A percentile compares a stretch with the other conserved stretches of the same genome.
Conservation (phyloP, 441 rosid species). For the Raphanus hybrid region DNA sequence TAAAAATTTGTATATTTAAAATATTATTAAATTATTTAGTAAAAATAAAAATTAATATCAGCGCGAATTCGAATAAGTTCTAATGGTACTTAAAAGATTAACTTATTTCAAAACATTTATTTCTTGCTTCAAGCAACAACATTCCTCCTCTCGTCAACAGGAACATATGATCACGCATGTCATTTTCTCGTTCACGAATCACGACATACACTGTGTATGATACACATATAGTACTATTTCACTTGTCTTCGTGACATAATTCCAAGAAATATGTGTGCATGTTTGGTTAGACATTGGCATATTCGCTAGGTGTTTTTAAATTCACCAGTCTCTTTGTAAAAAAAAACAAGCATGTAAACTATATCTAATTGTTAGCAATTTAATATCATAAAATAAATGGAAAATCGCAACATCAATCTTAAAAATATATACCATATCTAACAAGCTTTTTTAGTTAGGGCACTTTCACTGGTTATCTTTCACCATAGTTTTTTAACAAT, state of each 20-base stretch:
- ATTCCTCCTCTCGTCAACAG: constrained; percentile 7
- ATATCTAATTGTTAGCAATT: not conserved
- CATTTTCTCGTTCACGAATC: not conserved
- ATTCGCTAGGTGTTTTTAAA: not conserved
- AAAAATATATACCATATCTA: not conserved
- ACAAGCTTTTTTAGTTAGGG: not conserved
- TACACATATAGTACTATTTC: not conserved
- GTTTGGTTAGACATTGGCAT: not conserved
- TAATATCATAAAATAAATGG: not conserved
- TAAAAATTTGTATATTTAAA: too few relatives aligned
- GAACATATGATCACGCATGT: constrained; percentile 25
- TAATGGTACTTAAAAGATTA: not conserved
- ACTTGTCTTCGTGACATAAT: not conserved
- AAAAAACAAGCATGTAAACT: not conserved
- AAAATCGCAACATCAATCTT: too few relatives aligned
- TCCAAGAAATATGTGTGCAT: not conserved
- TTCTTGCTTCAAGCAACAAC: not conserved
- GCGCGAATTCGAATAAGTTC: too few relatives aligned
- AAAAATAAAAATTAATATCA: too few relatives aligned
- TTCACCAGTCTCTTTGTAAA: not conserved
- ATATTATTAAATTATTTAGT: too few relatives aligned
- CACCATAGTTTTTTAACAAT: not conserved
- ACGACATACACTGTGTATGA: not conserved
- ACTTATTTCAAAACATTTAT: not conserved
- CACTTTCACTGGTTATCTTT: not conserved